Evolutionary conservation across 257 asterid species (phyloP), one percentile per base, ranked within the genome.

Genomic region (Scutellaria barbata): DNA sequence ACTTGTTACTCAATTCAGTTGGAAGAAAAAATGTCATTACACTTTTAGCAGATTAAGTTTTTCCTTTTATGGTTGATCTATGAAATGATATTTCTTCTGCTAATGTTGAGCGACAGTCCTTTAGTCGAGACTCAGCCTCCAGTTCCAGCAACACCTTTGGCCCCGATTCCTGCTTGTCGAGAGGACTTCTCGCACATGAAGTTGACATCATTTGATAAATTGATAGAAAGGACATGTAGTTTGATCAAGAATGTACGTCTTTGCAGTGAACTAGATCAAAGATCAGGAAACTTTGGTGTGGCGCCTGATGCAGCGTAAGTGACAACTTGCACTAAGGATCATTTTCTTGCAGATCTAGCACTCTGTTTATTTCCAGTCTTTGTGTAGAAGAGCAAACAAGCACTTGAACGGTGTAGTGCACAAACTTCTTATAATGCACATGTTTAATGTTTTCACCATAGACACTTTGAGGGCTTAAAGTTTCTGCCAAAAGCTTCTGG

Each of bases 261-360:
- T 63, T 92, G 87, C 81, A 88, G 97, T 35, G 99, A 92, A 81
- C 72, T 86, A 7, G 96, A 85, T 81, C 96, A 85, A 78, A 88
- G 82, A 73, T 62, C 89, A 61, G 97, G 94, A 74, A 88, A 72
- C 82, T 75, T 77, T 81, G 97, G 98, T 72, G 98, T 95, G 77
- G 99, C 99, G n/a, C 99, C 99, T 58, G 99, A 95, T 87, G 99
- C 99, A 78, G 98, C 96, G 99, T 95, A 87, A 84, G 86, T 76
- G 41, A 37, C 74, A 80, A 37, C 14, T 70, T 63, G 10, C 22
- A 68, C 74, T 59, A 17, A 37, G 25, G 17, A 55, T 61, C 6
- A 72, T 35, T 30, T 48, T 60, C 13, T 39, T 39, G 17, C 45
- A 18, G 74, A 42, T 42, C 42, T 41, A 48, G 55, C 25, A 46